Conservation (phyloP, 176 grass and related monocot genomes). For the Canna indica region DNA sequence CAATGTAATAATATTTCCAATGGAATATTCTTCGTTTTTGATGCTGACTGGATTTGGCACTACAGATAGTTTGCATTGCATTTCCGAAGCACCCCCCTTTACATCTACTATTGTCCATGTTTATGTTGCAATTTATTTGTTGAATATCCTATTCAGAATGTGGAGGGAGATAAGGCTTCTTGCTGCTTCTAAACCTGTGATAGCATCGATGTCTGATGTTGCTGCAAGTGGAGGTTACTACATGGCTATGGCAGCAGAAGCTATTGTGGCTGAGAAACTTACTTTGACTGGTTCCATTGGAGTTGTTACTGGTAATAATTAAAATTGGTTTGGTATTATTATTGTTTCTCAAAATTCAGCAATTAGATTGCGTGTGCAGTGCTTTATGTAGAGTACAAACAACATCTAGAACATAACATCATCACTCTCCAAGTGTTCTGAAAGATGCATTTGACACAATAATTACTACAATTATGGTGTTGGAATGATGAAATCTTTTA, state of each 20-base stretch:
- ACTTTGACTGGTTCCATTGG: constrained; percentile 96
- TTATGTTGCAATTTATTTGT: background rate
- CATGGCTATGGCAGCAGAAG: constrained; percentile 90
- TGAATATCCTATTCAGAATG: constrained; percentile 48
- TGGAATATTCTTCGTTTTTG: background rate
- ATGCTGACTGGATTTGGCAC: background rate
- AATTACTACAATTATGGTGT: background rate
- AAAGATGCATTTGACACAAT: background rate
- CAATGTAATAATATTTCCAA: too few species aligned
- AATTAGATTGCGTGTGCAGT: background rate
- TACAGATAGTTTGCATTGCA: background rate
- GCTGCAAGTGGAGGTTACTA: constrained; percentile 97
- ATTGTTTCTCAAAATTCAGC: background rate
- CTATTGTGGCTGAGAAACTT: constrained; percentile 94
- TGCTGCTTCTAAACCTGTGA: constrained; percentile 73
- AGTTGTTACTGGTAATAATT: constrained; percentile 81
- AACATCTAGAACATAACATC: background rate
- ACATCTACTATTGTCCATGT: constrained; percentile 1
- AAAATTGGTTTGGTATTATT: constrained; percentile 9
- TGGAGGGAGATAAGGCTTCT: constrained; percentile 94
- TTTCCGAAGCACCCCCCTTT: background rate
- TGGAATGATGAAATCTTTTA: too few species aligned
- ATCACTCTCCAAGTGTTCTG: background rate
- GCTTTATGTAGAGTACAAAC: background rate
- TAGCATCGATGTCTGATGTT: constrained; percentile 96